phyloP scores from a whole-genome alignment of 257 asterid species.

The Echium plantagineum region DNA sequence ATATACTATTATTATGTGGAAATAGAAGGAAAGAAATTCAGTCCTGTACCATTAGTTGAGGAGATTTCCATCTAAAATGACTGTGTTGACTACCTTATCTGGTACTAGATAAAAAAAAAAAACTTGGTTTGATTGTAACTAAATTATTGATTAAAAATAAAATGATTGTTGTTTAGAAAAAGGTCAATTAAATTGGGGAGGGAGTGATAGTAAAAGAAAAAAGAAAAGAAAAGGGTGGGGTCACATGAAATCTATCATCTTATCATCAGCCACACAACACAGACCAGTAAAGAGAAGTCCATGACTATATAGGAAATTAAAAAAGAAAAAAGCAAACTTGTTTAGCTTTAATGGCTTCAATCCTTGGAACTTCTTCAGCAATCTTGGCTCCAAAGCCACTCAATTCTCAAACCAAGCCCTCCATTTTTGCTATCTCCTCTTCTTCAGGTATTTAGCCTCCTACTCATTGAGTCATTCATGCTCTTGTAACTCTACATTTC shows the following conservation, averaged over 20 bases:
- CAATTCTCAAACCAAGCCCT: constrained; percentile 25
- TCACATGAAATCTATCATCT: constrained; percentile 49
- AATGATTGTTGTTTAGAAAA: too few species aligned
- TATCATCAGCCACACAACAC: constrained; percentile 30
- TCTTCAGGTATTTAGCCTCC: constrained; percentile 23
- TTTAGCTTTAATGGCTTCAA: constrained; percentile 33
- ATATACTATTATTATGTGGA: too few species aligned
- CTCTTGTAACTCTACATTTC: background rate
- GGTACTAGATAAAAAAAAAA: too few species aligned
- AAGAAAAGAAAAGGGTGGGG: background rate
- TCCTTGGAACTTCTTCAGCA: constrained; percentile 39
- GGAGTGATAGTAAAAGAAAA: background rate
- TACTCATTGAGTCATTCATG: background rate
- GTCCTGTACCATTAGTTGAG: too few species aligned
- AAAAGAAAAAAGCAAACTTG: background rate
- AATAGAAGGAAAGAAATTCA: too few species aligned
- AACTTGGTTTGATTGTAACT: too few species aligned
- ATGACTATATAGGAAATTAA: background rate
- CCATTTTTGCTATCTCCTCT: constrained; percentile 22
- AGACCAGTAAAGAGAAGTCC: constrained; percentile 14
- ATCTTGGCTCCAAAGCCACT: constrained; percentile 32
- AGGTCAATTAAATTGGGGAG: too few species aligned
- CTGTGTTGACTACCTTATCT: too few species aligned
- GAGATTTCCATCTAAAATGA: too few species aligned
- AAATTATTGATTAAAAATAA: too few species aligned